Base-by-base conservation (phyloP, 768 basidiomycete species). In the Leccinum rimulosum region DNA sequence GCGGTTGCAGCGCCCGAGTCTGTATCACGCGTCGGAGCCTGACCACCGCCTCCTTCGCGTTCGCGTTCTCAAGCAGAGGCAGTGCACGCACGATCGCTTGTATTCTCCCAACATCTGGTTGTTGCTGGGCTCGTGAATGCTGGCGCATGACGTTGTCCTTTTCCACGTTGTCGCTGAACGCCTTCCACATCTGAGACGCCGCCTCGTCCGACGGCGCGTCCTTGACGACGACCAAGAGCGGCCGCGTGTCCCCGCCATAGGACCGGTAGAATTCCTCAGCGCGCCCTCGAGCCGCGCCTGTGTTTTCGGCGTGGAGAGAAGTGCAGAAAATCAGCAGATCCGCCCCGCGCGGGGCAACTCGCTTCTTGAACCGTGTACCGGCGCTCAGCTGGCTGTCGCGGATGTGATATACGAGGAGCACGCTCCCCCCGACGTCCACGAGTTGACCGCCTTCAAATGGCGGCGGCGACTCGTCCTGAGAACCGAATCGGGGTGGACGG, bases 221-320 rank as follows among this genome's bases (percentile, higher is more conserved):
- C 56, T 40, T 57, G 40, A 68, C 68, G 49, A 70, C 55, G 50
- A 70, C 61, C 52, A 72, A 12, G 43, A 70, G 10, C 3, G 70
- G 70, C 6, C 70, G 68, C 27, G 56, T 70, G 14, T 70, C 64
- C 47, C 70, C 70, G 5, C 68, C 66, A 12, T 66, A 70, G 7
- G 70, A 66, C 10, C 30, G 31, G 17, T 60, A 66, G 30, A 70
- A 70, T 15, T 57, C 43, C 2, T 54, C 57, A 0, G 65, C 66
- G 19, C 57, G 53, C 57, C 15, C 60, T 9, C 66, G 70, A 14
- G 55, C 51, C 4, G 25, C 57, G 9, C 25, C 15, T 0, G 54
- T 30, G 31, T 63, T 55, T 9, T 9, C 38, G 28, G 30, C 33
- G 19, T 54, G 54, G 17, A 59, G 9, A 9, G 66, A 68, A 2